phyloP scores from a whole-genome alignment of 129 eudicot species.

The Saussurea involucrata region DNA sequence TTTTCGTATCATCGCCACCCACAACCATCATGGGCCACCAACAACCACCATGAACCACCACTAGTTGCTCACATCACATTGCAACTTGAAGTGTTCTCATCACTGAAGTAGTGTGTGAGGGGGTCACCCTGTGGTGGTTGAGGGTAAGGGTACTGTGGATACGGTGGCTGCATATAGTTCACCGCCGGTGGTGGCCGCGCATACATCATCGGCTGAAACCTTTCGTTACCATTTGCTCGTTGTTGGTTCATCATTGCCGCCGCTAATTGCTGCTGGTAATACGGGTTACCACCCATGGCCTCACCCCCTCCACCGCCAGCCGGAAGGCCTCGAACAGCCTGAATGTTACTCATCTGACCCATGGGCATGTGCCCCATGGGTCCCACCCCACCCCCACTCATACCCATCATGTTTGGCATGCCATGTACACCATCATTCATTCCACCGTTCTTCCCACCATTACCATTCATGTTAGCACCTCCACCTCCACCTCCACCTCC shows the following conservation, averaged over 20 bases:
- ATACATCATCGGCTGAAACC: slow-evolving; percentile 94
- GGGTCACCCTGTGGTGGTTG: slow-evolving; percentile 65
- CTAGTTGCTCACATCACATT: slow-evolving; percentile 72
- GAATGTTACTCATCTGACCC: slow-evolving; percentile 41
- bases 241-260: slow-evolving; percentile 83
- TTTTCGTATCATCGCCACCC: no score
- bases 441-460: slow-evolving; percentile 65
- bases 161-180: slow-evolving; percentile 75
- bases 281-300: slow-evolving; percentile 61
- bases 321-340: slow-evolving; percentile 81
- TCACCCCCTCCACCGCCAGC: slow-evolving; percentile 42
- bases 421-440: slow-evolving; percentile 62
- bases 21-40: background rate
- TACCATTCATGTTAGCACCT: slow-evolving; percentile 26
- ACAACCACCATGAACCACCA: slow-evolving; percentile 9
- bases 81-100: slow-evolving; percentile 88
- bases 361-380: slow-evolving; percentile 41
- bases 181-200: slow-evolving; percentile 87
- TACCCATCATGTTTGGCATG: slow-evolving; percentile 65
- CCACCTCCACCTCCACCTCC: slow-evolving; percentile 36
- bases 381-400: slow-evolving; percentile 33
- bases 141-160: slow-evolving; percentile 45
- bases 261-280: slow-evolving; percentile 61
- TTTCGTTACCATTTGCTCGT: slow-evolving; percentile 52
- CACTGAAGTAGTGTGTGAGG: slow-evolving; percentile 57